A percentile compares a stretch with the other conserved stretches of the same genome.
Evolutionary conservation across 164 flowering plant genomes (phyloP).

Genomic region (Kalanchoe fedtschenkoi): DNA sequence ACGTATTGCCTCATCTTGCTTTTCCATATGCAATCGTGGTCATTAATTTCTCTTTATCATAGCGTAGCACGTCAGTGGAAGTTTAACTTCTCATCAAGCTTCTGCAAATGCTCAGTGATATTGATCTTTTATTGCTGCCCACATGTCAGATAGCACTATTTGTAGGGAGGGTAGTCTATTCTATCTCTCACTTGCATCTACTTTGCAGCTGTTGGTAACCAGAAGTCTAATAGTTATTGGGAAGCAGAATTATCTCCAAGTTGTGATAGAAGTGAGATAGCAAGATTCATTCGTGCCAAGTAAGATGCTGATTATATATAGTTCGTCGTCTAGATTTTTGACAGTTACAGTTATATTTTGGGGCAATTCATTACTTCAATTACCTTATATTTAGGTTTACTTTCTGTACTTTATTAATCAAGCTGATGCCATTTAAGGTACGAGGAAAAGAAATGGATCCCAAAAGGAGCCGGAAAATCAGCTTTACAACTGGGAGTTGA

Average conservation of each 20-base stretch:
- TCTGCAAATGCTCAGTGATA: neutral
- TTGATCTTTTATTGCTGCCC: neutral
- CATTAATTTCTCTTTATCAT: too few species aligned
- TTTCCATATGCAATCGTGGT: too few species aligned
- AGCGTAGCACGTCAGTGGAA: too few species aligned
- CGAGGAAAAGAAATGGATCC: conserved; percentile 36
- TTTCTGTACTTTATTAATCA: neutral
- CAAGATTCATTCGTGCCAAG: conserved; percentile 41
- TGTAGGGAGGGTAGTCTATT: neutral
- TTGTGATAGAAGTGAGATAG: conserved; percentile 27
- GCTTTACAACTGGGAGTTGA: neutral
- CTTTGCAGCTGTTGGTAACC: conserved; percentile 34
- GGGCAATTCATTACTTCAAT: neutral
- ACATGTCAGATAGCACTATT: neutral
- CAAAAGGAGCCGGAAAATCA: conserved; percentile 12
- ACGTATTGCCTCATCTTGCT: too few species aligned
- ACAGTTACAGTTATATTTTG: neutral
- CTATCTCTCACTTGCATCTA: neutral
- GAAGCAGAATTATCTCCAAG: conserved; percentile 38
- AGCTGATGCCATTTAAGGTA: conserved; percentile 24
- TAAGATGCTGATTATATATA: conserved; percentile 9
- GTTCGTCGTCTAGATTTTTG: neutral
- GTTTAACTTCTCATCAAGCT: too few species aligned
- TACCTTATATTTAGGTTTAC: neutral
- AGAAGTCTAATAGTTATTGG: conserved; percentile 38